Evolutionary conservation across 768 basidiomycete genomes (phyloP), one percentile per base, ranked within the genome.

Genomic region (Clavulina sp.): DNA sequence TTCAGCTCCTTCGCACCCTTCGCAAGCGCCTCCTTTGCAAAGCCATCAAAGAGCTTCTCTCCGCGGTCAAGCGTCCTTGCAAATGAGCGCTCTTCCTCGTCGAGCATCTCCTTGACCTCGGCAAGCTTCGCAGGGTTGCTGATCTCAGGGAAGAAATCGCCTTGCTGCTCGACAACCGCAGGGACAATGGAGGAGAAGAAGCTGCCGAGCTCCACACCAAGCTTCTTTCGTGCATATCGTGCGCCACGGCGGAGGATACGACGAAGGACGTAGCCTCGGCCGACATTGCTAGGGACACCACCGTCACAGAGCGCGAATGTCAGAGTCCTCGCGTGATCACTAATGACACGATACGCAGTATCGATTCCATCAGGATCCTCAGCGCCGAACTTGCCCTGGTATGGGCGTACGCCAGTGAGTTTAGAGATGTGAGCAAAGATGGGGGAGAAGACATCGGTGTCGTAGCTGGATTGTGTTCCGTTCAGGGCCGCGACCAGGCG

Each of bases 31-130:
- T 74, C 71, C 26, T 69, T 61, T 21, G 83, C 84, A 64, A 87
- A 95, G 58, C 84, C 78, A 51, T 92, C 87, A 64, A 97, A 99
- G 3, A 97, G 73, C 61, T 81, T 87, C 69, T 99, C 95, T 30
- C 95, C 95, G 28, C 95, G 81, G 64, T 93, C 92, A 30, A 99
- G 74, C 5, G 95, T 97, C n/a, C 89, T 77, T 5, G 92, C 86
- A 64, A 99, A 97, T 0, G 92, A 95, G 57, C 85, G 85, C 62
- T 99, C 95, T 65, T 99, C 95, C 61, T 97, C 95, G 61, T 97
- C 81, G 18, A 97, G 73, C 56, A 99, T 89, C 64, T 95, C 88
- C 62, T 89, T 88, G 61, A 96, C 78, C 57, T 87, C 89, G 5
- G 74, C 75, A 29, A 76, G 70, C 59, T 77, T 81, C n/a, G n/a